Percentiles rank a stretch among this genome's conserved stretches.
These are phyloP conservation scores for Obba rivulosa DNA, from an alignment of 768 basidiomycete species.

Conservation along the genomic window DNA sequence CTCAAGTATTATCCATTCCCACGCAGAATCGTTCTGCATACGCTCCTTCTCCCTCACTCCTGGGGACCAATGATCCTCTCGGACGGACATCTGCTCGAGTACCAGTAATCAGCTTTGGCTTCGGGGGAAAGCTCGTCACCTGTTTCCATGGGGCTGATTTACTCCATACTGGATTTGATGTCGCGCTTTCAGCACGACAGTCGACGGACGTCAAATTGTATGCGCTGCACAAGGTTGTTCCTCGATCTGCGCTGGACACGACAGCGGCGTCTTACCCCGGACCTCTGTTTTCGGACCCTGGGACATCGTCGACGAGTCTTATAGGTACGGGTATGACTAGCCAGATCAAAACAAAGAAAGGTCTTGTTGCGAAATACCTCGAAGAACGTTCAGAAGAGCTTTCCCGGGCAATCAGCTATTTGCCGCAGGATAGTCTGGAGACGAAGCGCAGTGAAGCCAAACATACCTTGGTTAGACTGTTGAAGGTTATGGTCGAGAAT, in stretches of 20 bases:
- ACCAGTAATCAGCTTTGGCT: constrained; percentile 86
- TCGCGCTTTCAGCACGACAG: constrained; percentile 66
- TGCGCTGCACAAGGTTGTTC: constrained; percentile 61
- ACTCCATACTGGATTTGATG: constrained; percentile 70
- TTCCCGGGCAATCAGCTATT: constrained; percentile 68
- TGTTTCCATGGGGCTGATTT: constrained; percentile 72
- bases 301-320: constrained; percentile 55
- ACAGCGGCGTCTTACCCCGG: constrained; percentile 71
- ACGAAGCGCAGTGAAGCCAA: constrained; percentile 69
- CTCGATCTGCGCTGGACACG: constrained; percentile 54
- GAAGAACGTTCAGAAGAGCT: constrained; percentile 72
- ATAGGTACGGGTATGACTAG: constrained; percentile 56
- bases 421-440: constrained; percentile 45
- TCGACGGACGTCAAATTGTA: constrained; percentile 68
- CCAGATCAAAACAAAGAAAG: constrained; percentile 80
- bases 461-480: constrained; percentile 62
- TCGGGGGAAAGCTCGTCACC: constrained; percentile 86
- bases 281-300: constrained; percentile 77
- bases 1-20: constrained; percentile 21
- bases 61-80: constrained; percentile 80
- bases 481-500: constrained; percentile 81
- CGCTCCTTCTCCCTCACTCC: constrained; percentile 78
- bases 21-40: constrained; percentile 50
- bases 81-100: constrained; percentile 66
- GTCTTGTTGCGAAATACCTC: constrained; percentile 72